Evolutionary conservation across 768 basidiomycete genomes (phyloP), one percentile per base, ranked within the genome.

Genomic region (Boletus subcaerulescens): DNA sequence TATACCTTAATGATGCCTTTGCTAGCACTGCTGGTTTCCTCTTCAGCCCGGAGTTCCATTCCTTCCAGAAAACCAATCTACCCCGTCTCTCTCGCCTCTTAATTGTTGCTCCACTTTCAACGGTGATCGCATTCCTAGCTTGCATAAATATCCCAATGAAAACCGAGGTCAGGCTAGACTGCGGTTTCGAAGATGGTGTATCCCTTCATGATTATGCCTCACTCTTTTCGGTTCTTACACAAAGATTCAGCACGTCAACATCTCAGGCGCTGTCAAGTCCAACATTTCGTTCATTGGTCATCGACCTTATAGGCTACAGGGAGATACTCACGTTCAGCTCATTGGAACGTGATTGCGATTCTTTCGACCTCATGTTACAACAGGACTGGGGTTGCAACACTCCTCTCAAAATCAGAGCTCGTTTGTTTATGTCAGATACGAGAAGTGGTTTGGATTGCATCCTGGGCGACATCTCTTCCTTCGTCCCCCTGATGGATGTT

Each of bases 21-120:
- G 14, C 33, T 35, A 14, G 33, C 14, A 6, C 33, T 6, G 33
- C 13, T 35, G 33, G 33, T 35, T 14, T 35, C 14, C 33, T 35
- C 14, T 35, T 13, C 5, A 35, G 33, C 13, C 0, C 33, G 33
- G 33, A 35, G 14, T 35, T 35, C 33, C 3, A 35, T 12, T 4
- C 33, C 14, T 14, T 35, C 11, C 33, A 14, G 33, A 35, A 35
- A 35, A 35, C 14, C 12, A 14, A 24, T 8, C 24, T 62, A 29
- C 45, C 56, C 5, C 45, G 4, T 20, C 59, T 62, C 3, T 51
- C 53, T 40, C 42, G 50, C 18, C 33, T 61, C 15, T 35, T 4
- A 8, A 20, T 62, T 17, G 17, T 10, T 20, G 56, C 48, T 29
- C 52, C 56, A 13, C 15, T 46, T 15, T 57, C 53, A 29, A 33